These are phyloP conservation scores for Colletotrichum theobromicola DNA, from an alignment of 2,329 filamentous ascomycete species.

Conservation along the genomic window DNA sequence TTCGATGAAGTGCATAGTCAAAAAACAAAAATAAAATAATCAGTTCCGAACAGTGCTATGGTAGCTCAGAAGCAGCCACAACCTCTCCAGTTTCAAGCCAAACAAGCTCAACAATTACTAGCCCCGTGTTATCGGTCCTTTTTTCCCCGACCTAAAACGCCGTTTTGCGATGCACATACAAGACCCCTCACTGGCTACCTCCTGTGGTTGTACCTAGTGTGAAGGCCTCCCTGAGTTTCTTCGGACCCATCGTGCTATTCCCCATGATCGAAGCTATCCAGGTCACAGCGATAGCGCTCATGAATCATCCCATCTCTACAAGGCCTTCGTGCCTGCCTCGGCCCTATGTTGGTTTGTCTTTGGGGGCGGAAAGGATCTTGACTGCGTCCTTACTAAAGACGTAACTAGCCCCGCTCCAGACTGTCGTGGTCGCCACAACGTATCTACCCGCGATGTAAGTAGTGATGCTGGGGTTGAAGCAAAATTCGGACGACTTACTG, in stretches of 20 bases:
- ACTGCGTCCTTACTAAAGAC: slow-evolving; percentile 90
- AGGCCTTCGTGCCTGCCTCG: background rate
- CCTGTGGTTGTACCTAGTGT: background rate
- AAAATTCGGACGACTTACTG: slow-evolving; percentile 58
- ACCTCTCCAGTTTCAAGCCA: background rate
- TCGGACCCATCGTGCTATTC: background rate
- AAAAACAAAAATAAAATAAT: too few species aligned
- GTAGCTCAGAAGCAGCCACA: background rate
- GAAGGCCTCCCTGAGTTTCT: background rate
- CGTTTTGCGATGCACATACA: background rate
- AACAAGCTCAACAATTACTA: background rate
- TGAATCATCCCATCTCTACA: background rate
- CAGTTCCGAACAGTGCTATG: background rate
- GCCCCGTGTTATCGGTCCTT: background rate
- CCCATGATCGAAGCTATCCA: background rate
- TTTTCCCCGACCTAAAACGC: background rate
- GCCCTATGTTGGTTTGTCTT: background rate
- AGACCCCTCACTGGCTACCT: background rate
- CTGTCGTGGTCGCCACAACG: slow-evolving; percentile 84
- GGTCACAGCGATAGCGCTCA: background rate
- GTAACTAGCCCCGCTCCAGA: slow-evolving; percentile 95
- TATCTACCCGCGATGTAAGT: slow-evolving; percentile 61
- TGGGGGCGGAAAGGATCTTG: slow-evolving; percentile 68
- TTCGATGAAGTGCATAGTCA: background rate
- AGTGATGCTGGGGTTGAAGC: background rate